A percentile compares a stretch with the other conserved stretches of the same genome.
phyloP scores from a whole-genome alignment of 2,329 filamentous ascomycete species.

The Harringtonia aguacate region DNA sequence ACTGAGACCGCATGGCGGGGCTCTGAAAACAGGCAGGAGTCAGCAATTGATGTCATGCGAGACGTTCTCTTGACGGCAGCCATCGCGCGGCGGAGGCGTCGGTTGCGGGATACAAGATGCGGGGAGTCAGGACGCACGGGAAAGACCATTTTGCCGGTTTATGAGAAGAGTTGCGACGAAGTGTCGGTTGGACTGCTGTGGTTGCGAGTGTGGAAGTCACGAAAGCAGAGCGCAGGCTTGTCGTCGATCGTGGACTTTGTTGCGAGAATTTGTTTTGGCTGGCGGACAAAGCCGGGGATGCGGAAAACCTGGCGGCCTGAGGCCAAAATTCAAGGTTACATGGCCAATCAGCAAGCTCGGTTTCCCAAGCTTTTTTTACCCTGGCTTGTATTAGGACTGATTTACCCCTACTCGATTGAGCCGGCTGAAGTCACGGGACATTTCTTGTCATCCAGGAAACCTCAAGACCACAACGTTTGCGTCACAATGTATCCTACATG shows the following conservation, averaged over 20 bases:
- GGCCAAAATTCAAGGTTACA: conserved; percentile 6
- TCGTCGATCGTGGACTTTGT: background rate
- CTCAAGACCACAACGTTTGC: too few species aligned
- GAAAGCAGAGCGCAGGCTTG: too few species aligned
- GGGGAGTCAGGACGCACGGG: too few species aligned
- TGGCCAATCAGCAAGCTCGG: conserved; percentile 11
- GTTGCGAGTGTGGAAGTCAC: background rate
- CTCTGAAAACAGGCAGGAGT: conserved; percentile 23
- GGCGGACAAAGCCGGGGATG: conserved; percentile 19
- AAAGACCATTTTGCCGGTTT: background rate
- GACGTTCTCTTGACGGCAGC: too few species aligned
- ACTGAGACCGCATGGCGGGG: conserved; percentile 33
- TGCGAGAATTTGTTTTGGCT: conserved; percentile 18
- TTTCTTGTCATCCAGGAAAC: too few species aligned
- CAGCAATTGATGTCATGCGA: background rate
- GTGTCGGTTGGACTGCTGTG: background rate
- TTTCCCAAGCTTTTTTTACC: conserved; percentile 7
- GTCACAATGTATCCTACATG: too few species aligned
- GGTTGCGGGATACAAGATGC: background rate
- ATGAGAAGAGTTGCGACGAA: background rate
- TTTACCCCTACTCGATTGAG: too few species aligned
- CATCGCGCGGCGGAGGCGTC: too few species aligned
- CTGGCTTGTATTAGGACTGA: too few species aligned
- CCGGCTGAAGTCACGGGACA: too few species aligned
- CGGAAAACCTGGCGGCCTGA: conserved; percentile 13